Percentiles rank a stretch among this genome's conserved stretches.
Evolutionary conservation across 2,329 filamentous ascomycete species (phyloP).

Genomic region (Setomelanomma holmii): DNA sequence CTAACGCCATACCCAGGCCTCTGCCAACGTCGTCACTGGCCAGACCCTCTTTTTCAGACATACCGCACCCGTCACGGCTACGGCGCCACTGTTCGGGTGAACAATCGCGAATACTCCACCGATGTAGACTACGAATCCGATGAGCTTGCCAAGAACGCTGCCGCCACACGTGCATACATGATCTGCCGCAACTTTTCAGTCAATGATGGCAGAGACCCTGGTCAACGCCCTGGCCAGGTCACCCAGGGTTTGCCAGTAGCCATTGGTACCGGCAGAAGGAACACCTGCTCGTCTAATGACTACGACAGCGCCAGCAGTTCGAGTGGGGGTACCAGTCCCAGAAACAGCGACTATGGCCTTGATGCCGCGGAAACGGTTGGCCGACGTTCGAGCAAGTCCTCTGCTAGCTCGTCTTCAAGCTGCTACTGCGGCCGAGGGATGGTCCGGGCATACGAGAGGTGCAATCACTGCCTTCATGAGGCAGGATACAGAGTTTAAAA

Average conservation of each 20-base stretch:
- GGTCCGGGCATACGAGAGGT: conserved; percentile 53
- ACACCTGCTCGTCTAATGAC: conserved; percentile 56
- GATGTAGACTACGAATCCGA: conserved; percentile 85
- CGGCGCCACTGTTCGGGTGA: conserved; percentile 90
- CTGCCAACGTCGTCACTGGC: conserved; percentile 93
- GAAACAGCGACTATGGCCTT: conserved; percentile 55
- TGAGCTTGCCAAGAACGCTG: conserved; percentile 85
- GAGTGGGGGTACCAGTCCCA: conserved; percentile 64
- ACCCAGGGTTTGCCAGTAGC: conserved; percentile 69
- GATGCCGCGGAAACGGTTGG: conserved; percentile 39
- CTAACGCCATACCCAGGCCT: conserved; percentile 68
- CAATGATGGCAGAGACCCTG: conserved; percentile 86
- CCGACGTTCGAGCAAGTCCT: conserved; percentile 46
- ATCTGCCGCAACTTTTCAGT: conserved; percentile 97
- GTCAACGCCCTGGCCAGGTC: conserved; percentile 62
- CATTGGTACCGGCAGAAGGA: conserved; percentile 66
- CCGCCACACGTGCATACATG: conserved; percentile 95
- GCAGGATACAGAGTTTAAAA: conserved; percentile 45
- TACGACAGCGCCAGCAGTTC: conserved; percentile 60
- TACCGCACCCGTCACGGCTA: conserved; percentile 77
- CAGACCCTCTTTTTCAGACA: conserved; percentile 86
- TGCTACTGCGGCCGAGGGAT: conserved; percentile 50
- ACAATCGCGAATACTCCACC: conserved; percentile 95
- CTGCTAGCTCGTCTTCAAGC: conserved; percentile 31
- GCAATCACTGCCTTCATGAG: conserved; percentile 51